Evolutionary conservation across 1,139 yeast genomes (phyloP), one percentile per base, ranked within the genome.

Genomic region (Keqinozyma sinolaborantium): DNA sequence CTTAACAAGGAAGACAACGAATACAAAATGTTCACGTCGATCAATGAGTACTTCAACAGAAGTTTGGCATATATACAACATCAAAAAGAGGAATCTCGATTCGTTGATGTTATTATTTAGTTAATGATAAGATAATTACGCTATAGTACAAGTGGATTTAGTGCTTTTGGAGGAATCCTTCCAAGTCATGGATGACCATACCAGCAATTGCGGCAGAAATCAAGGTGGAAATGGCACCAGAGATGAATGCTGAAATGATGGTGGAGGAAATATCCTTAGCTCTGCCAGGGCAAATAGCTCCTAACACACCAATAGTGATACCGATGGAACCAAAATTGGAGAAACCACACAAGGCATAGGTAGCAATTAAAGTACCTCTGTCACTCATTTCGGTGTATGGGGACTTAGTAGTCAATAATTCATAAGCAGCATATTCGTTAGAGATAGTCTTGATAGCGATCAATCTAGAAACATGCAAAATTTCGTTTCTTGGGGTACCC

Each of bases 81-180:
- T 18, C 95, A 86, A 51, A 77, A 79, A 47, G 76, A 68, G 29
- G 90, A 82, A 44, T 79, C 73, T 21, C 62, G 83, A 41, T 82
- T 83, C 53, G 73, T 70, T 32, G 68, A 60, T 14, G 53, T 64
- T 18, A 18, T 18, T 10, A 10, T 18, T 18, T 18, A 18, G 10
- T n/a, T n/a, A n/a, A n/a, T n/a, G n/a, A n/a, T n/a, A n/a, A n/a
- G n/a, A n/a, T n/a, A n/a, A n/a, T n/a, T n/a, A n/a, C 10, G 21
- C 21, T 18, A 18, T 18, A 10, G 10, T 18, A 18, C 21, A 18
- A 18, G 7, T 18, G 7, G 10, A 10, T 18, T 18, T 7, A 18
- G 21, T 7, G 7, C 10, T 18, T 24, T 31, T 33, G 33, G 25
- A 44, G 38, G 41, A 47, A 58, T 12, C 50, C 50, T 28, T 39